Evolutionary conservation across 495 filamentous ascomycete species (phyloP).

Genomic region (Hapsidospora chrysogenum): DNA sequence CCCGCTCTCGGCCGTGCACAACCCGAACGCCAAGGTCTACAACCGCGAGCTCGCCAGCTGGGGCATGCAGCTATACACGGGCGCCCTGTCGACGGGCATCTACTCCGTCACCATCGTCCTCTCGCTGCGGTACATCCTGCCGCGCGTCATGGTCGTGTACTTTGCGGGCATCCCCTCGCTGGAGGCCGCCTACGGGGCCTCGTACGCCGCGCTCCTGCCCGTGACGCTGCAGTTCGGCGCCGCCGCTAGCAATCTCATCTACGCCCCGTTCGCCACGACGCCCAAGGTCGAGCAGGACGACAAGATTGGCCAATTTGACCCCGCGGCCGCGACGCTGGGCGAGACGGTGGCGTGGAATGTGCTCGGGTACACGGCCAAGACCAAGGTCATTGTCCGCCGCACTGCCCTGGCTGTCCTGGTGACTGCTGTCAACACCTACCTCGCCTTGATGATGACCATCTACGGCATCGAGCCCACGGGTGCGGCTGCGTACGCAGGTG

Average conservation of each 20-base stretch:
- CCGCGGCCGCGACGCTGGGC: slow-evolving; percentile 31
- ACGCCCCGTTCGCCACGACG: slow-evolving; percentile 46
- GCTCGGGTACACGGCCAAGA: slow-evolving; percentile 43
- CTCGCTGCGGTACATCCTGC: slow-evolving; percentile 48
- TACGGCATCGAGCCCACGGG: slow-evolving; percentile 50
- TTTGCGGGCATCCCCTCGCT: slow-evolving; percentile 54
- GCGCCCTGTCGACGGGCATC: slow-evolving; percentile 45
- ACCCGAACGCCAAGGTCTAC: slow-evolving; percentile 35
- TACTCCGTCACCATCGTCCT: slow-evolving; percentile 49
- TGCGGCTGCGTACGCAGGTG: slow-evolving; percentile 46
- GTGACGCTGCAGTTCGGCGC: slow-evolving; percentile 37
- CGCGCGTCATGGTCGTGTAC: slow-evolving; percentile 46
- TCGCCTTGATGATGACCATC: slow-evolving; percentile 44
- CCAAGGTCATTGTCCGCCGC: slow-evolving; percentile 46
- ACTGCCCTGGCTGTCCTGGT: slow-evolving; percentile 42
- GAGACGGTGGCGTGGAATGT: slow-evolving; percentile 46
- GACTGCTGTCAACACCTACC: slow-evolving; percentile 42
- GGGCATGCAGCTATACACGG: slow-evolving; percentile 42
- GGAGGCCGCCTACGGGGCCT: slow-evolving; percentile 40
- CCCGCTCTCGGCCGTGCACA: slow-evolving; percentile 41
- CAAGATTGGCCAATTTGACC: slow-evolving; percentile 26
- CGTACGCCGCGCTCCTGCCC: slow-evolving; percentile 38
- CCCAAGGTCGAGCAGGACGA: slow-evolving; percentile 19
- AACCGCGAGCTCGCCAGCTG: slow-evolving; percentile 58
- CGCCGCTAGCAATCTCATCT: slow-evolving; percentile 56